These are phyloP conservation scores for Paxillus involutus DNA, from an alignment of 768 basidiomycete genomes.

Conservation along the genomic window DNA sequence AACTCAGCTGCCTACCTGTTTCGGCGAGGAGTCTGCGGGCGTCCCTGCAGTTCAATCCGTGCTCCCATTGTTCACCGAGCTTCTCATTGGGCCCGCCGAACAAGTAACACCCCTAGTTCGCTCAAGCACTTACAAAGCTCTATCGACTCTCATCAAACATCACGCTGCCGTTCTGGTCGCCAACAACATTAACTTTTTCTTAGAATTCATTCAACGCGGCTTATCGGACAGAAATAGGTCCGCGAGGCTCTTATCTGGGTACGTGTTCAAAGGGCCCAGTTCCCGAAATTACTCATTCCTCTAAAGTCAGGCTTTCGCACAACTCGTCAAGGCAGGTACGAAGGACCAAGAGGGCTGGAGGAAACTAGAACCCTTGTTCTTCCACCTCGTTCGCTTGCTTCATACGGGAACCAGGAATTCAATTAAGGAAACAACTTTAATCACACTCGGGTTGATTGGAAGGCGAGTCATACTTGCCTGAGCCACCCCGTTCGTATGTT, in stretches of 20 bases:
- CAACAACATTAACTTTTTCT: slow-evolving; percentile 30
- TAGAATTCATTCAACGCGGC: slow-evolving; percentile 45
- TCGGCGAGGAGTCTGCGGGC: background rate
- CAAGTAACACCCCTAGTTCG: slow-evolving; percentile 50
- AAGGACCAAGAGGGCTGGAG: slow-evolving; percentile 32
- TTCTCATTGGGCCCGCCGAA: slow-evolving; percentile 45
- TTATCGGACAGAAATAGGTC: slow-evolving; percentile 55
- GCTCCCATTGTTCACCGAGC: slow-evolving; percentile 33
- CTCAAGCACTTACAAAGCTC: slow-evolving; percentile 39
- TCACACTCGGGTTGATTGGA: slow-evolving; percentile 59
- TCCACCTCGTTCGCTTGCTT: slow-evolving; percentile 48
- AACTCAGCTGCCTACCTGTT: slow-evolving; percentile 7
- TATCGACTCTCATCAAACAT: slow-evolving; percentile 44
- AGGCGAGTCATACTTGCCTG: slow-evolving; percentile 26
- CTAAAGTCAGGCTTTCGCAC: slow-evolving; percentile 43
- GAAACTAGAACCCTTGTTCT: slow-evolving; percentile 42
- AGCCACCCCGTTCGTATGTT: background rate
- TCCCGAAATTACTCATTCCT: slow-evolving; percentile 10
- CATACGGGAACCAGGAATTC: slow-evolving; percentile 41
- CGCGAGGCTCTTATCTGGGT: slow-evolving; percentile 72
- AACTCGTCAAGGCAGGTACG: slow-evolving; percentile 45
- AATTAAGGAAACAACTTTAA: slow-evolving; percentile 62
- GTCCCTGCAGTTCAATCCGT: slow-evolving; percentile 30
- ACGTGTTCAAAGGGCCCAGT: slow-evolving; percentile 17
- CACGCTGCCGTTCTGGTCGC: slow-evolving; percentile 31